Percentiles rank a stretch among this genome's conserved stretches.
Evolutionary conservation across 306 rosid genomes (phyloP).

Genomic region (Cajanus cajan): DNA sequence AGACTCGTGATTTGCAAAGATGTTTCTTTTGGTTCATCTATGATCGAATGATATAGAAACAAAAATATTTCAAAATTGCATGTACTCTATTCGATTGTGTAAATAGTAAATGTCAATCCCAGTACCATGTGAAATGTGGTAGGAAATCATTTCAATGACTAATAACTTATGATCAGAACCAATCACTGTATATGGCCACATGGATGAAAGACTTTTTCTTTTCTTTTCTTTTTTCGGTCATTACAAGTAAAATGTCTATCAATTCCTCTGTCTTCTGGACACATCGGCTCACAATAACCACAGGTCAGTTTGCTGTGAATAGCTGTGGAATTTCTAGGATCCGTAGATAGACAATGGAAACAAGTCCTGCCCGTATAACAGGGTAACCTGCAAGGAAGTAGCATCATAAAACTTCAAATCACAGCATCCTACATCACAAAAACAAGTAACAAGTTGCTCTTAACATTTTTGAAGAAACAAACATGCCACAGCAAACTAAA

Average conservation of each 20-base stretch:
- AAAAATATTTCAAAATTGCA: neutral
- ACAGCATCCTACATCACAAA: neutral
- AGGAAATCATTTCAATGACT: neutral
- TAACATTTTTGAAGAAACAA: neutral
- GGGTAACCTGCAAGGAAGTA: conserved; percentile 21
- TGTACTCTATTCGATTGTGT: neutral
- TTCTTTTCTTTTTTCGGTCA: neutral
- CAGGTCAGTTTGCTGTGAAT: conserved; percentile 11
- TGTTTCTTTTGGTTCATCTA: neutral
- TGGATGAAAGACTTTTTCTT: neutral
- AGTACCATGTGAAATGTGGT: neutral
- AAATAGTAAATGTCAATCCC: neutral
- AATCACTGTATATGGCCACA: conserved; percentile 5
- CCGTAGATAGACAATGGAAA: neutral
- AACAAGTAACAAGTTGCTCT: neutral
- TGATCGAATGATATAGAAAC: neutral
- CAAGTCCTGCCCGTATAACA: neutral
- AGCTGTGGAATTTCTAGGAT: conserved; percentile 16
- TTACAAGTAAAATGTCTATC: neutral
- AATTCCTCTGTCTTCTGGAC: neutral
- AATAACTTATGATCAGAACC: neutral
- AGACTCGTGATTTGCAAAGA: neutral
- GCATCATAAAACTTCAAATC: conserved; percentile 15
- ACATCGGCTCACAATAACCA: neutral
- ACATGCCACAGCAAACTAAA: neutral